These are phyloP conservation scores for Tilletia caries DNA, from an alignment of 1,284 basidiomycete species.

Conservation along the genomic window DNA sequence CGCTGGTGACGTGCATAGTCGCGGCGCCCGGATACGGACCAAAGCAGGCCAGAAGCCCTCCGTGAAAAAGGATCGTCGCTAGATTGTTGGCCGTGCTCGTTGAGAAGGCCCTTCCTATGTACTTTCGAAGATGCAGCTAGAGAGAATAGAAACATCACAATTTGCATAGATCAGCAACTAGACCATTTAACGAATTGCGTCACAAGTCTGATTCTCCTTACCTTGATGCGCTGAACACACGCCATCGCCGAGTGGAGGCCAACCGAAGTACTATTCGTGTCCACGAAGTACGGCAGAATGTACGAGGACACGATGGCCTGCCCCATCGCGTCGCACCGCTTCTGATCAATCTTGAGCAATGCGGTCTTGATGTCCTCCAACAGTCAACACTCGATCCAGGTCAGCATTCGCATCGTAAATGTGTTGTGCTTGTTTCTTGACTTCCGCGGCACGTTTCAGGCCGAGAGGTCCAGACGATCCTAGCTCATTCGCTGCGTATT, in stretches of 20 bases:
- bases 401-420: too few relatives aligned
- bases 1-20: background rate
- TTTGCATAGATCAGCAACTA: background rate
- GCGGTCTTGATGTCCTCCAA: too few relatives aligned
- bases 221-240: constrained; percentile 2
- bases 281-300: background rate
- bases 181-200: background rate
- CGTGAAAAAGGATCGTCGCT: background rate
- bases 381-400: too few relatives aligned
- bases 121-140: background rate
- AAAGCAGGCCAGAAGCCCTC: background rate
- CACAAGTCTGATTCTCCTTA: background rate
- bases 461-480: too few relatives aligned
- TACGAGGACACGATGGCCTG: background rate
- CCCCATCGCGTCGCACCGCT: background rate
- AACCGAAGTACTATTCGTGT: background rate
- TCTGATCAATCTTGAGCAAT: too few relatives aligned
- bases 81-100: background rate
- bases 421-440: too few relatives aligned
- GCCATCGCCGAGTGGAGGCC: constrained; percentile 7
- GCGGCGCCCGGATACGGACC: constrained; percentile 2
- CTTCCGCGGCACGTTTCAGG: too few relatives aligned
- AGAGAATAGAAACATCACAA: background rate
- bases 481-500: too few relatives aligned
- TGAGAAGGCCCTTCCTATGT: background rate